Conservation (phyloP, 1,139 yeast species). For the Geotrichum macrosporum region DNA sequence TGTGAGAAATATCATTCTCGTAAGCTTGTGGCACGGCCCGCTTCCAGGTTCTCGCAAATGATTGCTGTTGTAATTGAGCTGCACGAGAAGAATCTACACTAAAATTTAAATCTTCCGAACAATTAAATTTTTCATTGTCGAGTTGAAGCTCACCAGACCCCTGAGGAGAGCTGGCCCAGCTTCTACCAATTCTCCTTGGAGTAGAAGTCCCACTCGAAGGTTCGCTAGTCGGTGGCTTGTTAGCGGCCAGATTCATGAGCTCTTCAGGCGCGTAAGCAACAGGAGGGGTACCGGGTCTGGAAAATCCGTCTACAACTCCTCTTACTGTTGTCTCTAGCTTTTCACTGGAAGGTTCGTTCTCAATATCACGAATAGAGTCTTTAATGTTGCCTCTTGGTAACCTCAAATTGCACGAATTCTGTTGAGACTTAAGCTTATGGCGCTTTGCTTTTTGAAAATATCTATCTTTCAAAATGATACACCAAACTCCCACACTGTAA, state of each 20-base stretch:
- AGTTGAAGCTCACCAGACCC: background rate
- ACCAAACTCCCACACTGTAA: constrained; percentile 40
- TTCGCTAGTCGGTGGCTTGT: constrained; percentile 11
- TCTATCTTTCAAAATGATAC: constrained; percentile 37
- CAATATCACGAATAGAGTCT: constrained; percentile 3
- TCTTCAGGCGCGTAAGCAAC: constrained; percentile 29
- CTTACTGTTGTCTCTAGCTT: background rate
- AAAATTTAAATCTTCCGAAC: background rate
- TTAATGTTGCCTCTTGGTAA: background rate
- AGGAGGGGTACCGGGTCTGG: constrained; percentile 31
- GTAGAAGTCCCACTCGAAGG: background rate
- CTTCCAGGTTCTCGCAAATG: constrained; percentile 19
- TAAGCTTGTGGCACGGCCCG: constrained; percentile 15
- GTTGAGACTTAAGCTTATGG: constrained; percentile 17
- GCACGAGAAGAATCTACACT: constrained; percentile 1
- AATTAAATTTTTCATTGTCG: constrained; percentile 1
- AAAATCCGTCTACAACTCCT: constrained; percentile 23
- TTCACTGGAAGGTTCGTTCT: background rate
- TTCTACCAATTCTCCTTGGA: background rate
- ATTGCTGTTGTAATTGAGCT: constrained; percentile 1
- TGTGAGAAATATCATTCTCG: background rate
- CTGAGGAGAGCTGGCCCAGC: background rate
- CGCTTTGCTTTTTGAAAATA: constrained; percentile 27
- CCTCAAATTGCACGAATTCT: background rate
- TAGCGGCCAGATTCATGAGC: constrained; percentile 24